These are phyloP conservation scores for Xanthoconium purpureum DNA, from an alignment of 768 basidiomycete species.

Conservation along the genomic window DNA sequence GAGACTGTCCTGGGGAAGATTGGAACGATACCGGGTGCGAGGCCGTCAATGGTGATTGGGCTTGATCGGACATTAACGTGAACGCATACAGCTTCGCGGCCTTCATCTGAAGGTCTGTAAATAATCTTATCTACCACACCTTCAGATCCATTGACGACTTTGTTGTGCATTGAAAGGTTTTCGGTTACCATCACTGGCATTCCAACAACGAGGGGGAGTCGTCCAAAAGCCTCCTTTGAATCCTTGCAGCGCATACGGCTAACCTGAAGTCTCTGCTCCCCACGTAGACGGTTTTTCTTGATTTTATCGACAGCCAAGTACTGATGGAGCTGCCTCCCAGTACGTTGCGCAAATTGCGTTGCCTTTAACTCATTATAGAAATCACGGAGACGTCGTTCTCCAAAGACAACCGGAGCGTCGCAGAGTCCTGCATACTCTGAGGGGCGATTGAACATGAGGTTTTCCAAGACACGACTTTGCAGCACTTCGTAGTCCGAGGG, in stretches of 20 bases:
- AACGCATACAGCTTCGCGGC: background rate
- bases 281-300: accelerated
- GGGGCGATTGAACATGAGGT: background rate
- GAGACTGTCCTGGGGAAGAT: background rate
- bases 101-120: background rate
- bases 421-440: background rate
- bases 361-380: background rate
- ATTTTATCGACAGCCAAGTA: background rate
- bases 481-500: background rate
- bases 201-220: background rate
- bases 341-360: background rate
- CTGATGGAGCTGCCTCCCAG: background rate
- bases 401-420: background rate
- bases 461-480: background rate
- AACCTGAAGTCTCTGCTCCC: background rate
- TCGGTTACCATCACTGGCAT: background rate
- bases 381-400: background rate
- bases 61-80: background rate
- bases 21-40: background rate
- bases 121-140: background rate
- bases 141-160: background rate
- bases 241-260: background rate
- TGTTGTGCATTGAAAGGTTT: background rate
- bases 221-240: background rate
- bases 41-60: background rate